phyloP scores from a whole-genome alignment of 352 stramenopile genomes.

The Pythium coloratum region DNA sequence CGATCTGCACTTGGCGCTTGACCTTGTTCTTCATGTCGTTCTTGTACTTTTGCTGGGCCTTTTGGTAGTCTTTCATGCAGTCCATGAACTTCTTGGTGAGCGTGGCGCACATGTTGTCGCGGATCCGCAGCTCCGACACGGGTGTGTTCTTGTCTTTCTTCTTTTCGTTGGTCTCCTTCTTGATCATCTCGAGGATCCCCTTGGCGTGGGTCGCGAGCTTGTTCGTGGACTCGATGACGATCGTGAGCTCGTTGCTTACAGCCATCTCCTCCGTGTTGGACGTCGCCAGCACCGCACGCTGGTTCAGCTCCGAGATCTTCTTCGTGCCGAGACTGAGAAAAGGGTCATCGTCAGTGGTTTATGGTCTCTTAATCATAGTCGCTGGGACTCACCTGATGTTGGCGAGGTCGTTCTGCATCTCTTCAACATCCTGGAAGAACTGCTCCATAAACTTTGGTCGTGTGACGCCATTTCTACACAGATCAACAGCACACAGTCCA shows the following conservation, averaged over 20 bases:
- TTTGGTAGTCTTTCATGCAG: slow-evolving; percentile 98
- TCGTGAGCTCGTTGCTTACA: slow-evolving; percentile 89
- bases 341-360: background rate
- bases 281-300: slow-evolving; percentile 92
- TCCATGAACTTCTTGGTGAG: slow-evolving; percentile 98
- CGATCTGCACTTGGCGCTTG: slow-evolving; percentile 96
- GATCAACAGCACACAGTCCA: background rate
- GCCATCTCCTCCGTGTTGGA: slow-evolving; percentile 90
- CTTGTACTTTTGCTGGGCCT: slow-evolving; percentile 98
- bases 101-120: slow-evolving; percentile 97
- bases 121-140: slow-evolving; percentile 83
- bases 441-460: slow-evolving; percentile 92
- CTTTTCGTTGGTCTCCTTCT: slow-evolving; percentile 94
- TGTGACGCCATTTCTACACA: slow-evolving; percentile 44
- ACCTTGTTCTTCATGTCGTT: slow-evolving; percentile 98
- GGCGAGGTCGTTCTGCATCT: slow-evolving; percentile 92
- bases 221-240: slow-evolving; percentile 93
- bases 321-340: slow-evolving; percentile 77
- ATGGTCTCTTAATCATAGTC: background rate
- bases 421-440: slow-evolving; percentile 96
- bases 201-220: slow-evolving; percentile 62
- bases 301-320: slow-evolving; percentile 92
- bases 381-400: slow-evolving; percentile 66
- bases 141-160: slow-evolving; percentile 89
- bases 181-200: slow-evolving; percentile 81